phyloP scores from a whole-genome alignment of 768 basidiomycete genomes.

The Calocera viscosa region DNA sequence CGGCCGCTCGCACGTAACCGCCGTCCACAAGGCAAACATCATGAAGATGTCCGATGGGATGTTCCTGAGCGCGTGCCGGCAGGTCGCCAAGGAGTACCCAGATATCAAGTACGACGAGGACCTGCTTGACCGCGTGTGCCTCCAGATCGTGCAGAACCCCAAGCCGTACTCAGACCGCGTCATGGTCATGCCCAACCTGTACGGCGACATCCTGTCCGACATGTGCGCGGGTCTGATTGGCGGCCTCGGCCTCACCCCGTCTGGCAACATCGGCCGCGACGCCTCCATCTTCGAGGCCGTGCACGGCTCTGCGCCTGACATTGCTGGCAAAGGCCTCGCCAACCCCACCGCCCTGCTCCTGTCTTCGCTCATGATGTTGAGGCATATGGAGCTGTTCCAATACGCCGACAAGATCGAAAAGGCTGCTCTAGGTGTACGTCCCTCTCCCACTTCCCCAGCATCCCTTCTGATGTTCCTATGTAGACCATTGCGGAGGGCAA shows the following conservation, averaged over 20 bases:
- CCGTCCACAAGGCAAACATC: conserved; percentile 99
- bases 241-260: conserved; percentile 91
- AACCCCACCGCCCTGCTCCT: conserved; percentile 98
- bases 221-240: conserved; percentile 99
- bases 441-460: no score
- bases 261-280: conserved; percentile 96
- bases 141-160: conserved; percentile 91
- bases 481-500: conserved; percentile 97
- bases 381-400: conserved; percentile 84
- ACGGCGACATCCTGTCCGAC: conserved; percentile 90
- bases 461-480: background rate
- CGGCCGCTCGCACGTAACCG: conserved; percentile 84
- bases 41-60: conserved; percentile 99
- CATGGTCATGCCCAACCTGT: conserved; percentile 99
- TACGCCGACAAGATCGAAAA: conserved; percentile 83
- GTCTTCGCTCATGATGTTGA: conserved; percentile 95
- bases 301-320: conserved; percentile 98
- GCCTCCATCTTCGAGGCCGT: conserved; percentile 99
- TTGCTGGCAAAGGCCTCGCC: conserved; percentile 87
- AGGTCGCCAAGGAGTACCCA: conserved; percentile 92
- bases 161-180: conserved; percentile 87
- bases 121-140: conserved; percentile 88
- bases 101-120: conserved; percentile 92
- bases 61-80: conserved; percentile 95
- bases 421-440: conserved; percentile 72